Evolutionary conservation across 106 monocot genomes (phyloP), one percentile per base, ranked within the genome.

Genomic region (Allium fistulosum): DNA sequence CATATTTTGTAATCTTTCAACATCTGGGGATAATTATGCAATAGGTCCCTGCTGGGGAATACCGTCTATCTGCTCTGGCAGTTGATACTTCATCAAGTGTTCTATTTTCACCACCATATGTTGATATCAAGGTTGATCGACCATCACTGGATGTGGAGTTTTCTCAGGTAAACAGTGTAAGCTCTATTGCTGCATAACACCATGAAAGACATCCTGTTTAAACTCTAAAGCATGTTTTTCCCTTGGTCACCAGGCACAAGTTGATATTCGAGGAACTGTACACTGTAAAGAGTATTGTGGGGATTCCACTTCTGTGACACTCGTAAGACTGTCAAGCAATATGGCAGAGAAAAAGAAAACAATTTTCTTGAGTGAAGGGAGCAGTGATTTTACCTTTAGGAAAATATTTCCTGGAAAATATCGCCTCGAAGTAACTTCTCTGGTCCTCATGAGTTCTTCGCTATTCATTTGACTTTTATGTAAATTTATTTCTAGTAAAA

Each of bases 401-500:
- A 87, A 93, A 73, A 77, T 93, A 12, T 83, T 90, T 81, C 93
- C 99, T 67, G 99, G 99, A 73, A 99, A 90, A 70, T 99, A 99
- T 72, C 82, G 46, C 49, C 62, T 93, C 69, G 83, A 89, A 92
- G 99, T 89, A 79, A 45, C 18, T 57, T 66, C 0, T 57, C 48
- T 65, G 49, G 49, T 65, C 49, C 49, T 63, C 47, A 63, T 7
- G 45, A 63, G n/a, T 62, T 45, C 9, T 62, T 49, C 48, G 15
- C 17, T 65, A 17, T 37, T 37, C 37, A 37, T 37, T 37, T 37
- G 37, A 37, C 37, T 37, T 37, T 37, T 37, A 37, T 37, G 37
- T 37, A 4, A 37, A 37, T 37, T 2, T 37, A 37, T 5, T 37
- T 37, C 1, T 37, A 37, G 37, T 37, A 37, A 37, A 37, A 37